Conservation (phyloP, 352 stramenopile species). For the Phytophthora hybrid region DNA sequence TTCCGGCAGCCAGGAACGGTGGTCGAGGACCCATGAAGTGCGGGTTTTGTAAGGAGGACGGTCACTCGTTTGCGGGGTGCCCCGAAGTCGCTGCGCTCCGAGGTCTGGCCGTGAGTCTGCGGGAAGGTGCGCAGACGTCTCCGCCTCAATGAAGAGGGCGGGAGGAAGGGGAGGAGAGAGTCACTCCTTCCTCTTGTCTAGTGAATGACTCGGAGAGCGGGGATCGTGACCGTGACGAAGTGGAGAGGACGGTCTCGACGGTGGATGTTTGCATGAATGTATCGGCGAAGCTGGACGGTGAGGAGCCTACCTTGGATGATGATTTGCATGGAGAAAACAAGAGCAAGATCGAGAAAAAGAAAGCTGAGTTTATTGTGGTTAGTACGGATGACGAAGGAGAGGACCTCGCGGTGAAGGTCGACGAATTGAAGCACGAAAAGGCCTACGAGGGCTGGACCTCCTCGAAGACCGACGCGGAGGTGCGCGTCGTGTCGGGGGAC, state of each 20-base stretch:
- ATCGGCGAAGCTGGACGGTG: not conserved
- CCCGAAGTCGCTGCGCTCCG: too few relatives aligned
- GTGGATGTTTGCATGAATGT: not conserved
- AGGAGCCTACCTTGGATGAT: not conserved
- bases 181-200: not conserved
- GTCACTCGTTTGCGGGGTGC: too few relatives aligned
- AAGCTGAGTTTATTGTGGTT: not conserved
- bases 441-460: too few relatives aligned
- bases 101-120: too few relatives aligned
- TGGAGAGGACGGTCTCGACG: not conserved
- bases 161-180: constrained; percentile 1
- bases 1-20: too few relatives aligned
- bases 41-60: not conserved
- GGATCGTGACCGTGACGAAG: not conserved
- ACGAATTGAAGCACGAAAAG: too few relatives aligned
- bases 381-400: not conserved
- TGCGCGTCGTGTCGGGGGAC: too few relatives aligned
- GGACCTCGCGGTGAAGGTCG: not conserved
- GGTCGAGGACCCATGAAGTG: too few relatives aligned
- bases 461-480: too few relatives aligned
- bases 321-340: not conserved
- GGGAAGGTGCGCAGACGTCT: too few relatives aligned
- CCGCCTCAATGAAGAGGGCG: not conserved
- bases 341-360: not conserved
- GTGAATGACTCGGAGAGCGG: not conserved